Conservation (phyloP, 1,139 yeast genomes). For the Pichia sp. region DNA sequence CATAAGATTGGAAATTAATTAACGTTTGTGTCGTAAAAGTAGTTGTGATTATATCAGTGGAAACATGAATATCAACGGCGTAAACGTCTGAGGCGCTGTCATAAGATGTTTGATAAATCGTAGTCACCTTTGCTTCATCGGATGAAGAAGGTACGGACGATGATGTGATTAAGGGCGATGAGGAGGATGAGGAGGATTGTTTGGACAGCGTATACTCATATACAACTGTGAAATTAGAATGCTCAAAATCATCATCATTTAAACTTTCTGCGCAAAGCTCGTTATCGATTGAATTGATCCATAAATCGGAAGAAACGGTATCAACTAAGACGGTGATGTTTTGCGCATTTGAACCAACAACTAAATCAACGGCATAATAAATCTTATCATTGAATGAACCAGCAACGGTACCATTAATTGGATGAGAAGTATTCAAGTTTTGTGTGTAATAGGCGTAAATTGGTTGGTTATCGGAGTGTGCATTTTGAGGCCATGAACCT, state of each 20-base stretch:
- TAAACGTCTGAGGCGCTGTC: conserved; percentile 10
- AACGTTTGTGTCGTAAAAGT: not conserved
- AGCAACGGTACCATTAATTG: conserved; percentile 8
- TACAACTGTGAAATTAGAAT: conserved; percentile 6
- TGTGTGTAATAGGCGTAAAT: conserved; percentile 7
- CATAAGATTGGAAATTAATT: conserved; percentile 2
- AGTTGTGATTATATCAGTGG: conserved; percentile 7
- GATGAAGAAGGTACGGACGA: not conserved
- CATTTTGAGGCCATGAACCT: conserved; percentile 26
- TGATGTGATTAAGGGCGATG: not conserved
- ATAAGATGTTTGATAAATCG: conserved; percentile 5
- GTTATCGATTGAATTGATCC: conserved; percentile 35
- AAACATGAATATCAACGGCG: conserved; percentile 8
- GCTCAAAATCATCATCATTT: not conserved
- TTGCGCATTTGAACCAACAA: conserved; percentile 49
- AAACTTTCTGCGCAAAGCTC: conserved; percentile 8
- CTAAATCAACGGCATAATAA: conserved; percentile 22
- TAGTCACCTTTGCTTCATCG: not conserved
- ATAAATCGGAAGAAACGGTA: conserved; percentile 59
- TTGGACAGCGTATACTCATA: conserved; percentile 3
- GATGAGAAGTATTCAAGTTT: not conserved
- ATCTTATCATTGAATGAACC: conserved; percentile 9
- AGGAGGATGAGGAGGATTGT: not conserved
- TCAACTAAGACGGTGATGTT: conserved; percentile 47
- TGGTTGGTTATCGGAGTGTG: conserved; percentile 20